Evolutionary conservation across 1,284 basidiomycete species (phyloP), one percentile per base, ranked within the genome.

Genomic region (Tylopilus sp.): DNA sequence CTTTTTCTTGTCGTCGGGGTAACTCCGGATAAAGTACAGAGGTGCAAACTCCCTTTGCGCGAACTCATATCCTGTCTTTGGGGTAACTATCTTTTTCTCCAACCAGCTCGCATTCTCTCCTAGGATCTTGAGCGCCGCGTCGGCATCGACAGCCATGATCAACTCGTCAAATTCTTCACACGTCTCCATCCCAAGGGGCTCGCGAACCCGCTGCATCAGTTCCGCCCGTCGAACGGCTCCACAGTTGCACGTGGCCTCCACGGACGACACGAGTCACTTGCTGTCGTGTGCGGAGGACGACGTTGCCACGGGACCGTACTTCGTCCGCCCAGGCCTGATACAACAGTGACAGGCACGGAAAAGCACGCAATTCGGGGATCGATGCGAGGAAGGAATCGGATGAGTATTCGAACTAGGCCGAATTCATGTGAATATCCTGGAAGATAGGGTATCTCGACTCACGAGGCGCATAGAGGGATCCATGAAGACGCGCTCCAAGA

Each of bases 301-400:
- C 38, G 8, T 49, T 55, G 10, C 44, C 39, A 25, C 41, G 34
- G 26, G 55, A 55, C 43, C 56, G 47, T 1, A 55, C 42, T 16
- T 43, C 29, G 18, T 43, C 41, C 19, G 29, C 36, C 36, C 38
- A 39, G 8, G 35, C 25, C 21, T 43, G 46, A 29, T 58, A 46
- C 11, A 45, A 12, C 2, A 35, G 37, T 1, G 46, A 57, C 12
- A 41, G 19, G 13, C 37, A 25, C 4, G 51, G 44, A 33, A 48
- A 46, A 2, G 49, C 41, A n/a, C n/a, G 26, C 43, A 38, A 44
- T 18, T 55, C 38, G 4, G 44, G 41, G 18, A 56, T 44, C 1
- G 56, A 58, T 2, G 36, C 55, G 12, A 58, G 56, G 18, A 58
- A 56, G 19, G 45, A 46, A 13, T 52, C 29, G 12, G 41, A 10